These are phyloP conservation scores for Sphagnum tenellum DNA, from an alignment of 225 moss, liverwort and hornwort genomes.

Conservation along the genomic window DNA sequence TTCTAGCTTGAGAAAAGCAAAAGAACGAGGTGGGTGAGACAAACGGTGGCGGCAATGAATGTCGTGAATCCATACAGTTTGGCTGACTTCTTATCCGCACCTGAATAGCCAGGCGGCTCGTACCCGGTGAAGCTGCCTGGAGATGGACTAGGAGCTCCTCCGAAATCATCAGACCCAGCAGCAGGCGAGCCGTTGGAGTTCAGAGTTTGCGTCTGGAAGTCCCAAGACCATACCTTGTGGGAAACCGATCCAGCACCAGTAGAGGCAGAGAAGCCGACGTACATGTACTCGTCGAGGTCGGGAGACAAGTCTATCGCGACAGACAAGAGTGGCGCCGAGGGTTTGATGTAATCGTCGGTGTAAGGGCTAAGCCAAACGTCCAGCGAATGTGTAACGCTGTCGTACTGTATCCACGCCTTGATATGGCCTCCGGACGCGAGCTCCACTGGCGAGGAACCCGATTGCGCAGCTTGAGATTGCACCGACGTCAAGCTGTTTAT, in stretches of 20 bases:
- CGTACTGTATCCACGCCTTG: conserved; percentile 18
- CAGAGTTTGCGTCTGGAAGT: conserved; percentile 12
- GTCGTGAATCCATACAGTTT: no score
- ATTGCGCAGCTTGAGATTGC: conserved; percentile 4
- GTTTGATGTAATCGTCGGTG: conserved; percentile 21
- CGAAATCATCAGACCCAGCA: no score
- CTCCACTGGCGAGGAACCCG: conserved; percentile 3
- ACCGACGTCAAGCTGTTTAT: conserved; percentile 11
- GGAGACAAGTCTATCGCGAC: conserved; percentile 20
- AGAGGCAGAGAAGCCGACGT: conserved; percentile 31
- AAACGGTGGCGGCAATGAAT: no score
- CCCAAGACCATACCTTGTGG: conserved; percentile 41
- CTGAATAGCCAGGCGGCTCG: no score
- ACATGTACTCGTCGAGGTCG: conserved; percentile 25
- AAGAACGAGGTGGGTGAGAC: no score
- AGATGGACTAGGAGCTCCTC: no score
- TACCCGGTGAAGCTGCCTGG: no score
- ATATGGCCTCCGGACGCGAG: conserved; percentile 5
- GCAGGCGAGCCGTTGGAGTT: no score
- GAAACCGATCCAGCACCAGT: conserved; percentile 16
- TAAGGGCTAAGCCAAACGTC: conserved; percentile 25
- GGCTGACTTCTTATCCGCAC: no score
- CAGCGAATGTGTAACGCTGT: conserved; percentile 21
- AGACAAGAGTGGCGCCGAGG: conserved; percentile 11
- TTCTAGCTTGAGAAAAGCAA: no score